phyloP scores from a whole-genome alignment of 2,329 filamentous ascomycete species.

The Calonectria pauciramosa region DNA sequence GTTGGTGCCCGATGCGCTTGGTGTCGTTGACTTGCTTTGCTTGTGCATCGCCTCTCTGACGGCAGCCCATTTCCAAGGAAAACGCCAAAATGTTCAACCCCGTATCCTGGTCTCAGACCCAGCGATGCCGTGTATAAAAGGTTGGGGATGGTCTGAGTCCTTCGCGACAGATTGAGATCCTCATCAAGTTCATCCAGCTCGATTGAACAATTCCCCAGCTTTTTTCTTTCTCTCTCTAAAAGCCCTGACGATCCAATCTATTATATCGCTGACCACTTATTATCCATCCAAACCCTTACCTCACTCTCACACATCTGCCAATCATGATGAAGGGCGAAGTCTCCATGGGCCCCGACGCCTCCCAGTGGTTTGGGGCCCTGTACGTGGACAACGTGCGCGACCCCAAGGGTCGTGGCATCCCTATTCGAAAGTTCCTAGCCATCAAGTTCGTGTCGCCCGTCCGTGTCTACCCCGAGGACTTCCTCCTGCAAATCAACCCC shows the following conservation, averaged over 20 bases:
- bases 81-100: conserved; percentile 1
- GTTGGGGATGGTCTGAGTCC: not conserved
- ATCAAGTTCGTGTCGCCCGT: conserved; percentile 15
- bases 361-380: conserved; percentile 18
- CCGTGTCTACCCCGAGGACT: conserved; percentile 11
- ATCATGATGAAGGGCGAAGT: conserved; percentile 15
- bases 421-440: conserved; percentile 10
- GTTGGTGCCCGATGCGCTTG: conserved; percentile 18
- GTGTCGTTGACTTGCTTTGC: not conserved
- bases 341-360: conserved; percentile 14
- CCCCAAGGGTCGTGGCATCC: conserved; percentile 1
- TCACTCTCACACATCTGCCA: not conserved
- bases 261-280: conserved; percentile 1
- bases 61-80: not conserved
- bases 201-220: not conserved
- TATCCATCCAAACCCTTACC: not conserved
- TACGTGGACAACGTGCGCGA: conserved; percentile 18
- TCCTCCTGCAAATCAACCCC: conserved; percentile 14
- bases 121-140: not conserved
- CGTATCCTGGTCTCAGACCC: conserved; percentile 12
- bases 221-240: not conserved
- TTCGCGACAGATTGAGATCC: not conserved
- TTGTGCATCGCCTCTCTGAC: conserved; percentile 1
- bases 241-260: not conserved
- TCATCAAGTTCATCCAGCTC: not conserved